phyloP scores from a whole-genome alignment of 768 basidiomycete genomes.

The Rhodosporidiobolus sp. region DNA sequence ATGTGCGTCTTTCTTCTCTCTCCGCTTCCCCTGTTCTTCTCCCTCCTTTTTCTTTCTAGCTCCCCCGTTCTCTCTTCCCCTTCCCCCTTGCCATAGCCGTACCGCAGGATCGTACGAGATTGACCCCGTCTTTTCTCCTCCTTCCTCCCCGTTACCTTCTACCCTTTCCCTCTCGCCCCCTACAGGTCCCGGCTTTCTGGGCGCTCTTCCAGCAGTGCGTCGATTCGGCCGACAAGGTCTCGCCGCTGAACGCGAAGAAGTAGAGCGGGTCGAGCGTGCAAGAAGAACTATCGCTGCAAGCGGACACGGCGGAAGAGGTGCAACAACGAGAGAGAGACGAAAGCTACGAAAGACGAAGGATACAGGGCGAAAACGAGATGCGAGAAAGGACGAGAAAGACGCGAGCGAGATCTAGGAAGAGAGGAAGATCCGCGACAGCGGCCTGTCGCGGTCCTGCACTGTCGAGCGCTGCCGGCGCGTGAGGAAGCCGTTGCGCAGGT shows the following conservation, averaged over 20 bases:
- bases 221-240: slow-evolving; percentile 41
- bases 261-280: too few species aligned
- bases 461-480: slow-evolving; percentile 18
- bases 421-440: slow-evolving; percentile 32
- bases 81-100: too few species aligned
- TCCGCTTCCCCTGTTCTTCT: not conserved
- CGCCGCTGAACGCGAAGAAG: slow-evolving; percentile 27
- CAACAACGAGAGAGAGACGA: not conserved
- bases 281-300: not conserved
- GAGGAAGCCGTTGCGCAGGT: slow-evolving; percentile 61
- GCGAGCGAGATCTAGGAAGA: slow-evolving; percentile 12
- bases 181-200: slow-evolving; percentile 41
- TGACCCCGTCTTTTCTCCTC: slow-evolving; percentile 5
- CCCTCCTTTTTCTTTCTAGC: not conserved
- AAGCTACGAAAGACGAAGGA: too few species aligned
- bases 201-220: slow-evolving; percentile 58
- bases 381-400: not conserved
- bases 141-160: not conserved
- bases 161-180: not conserved
- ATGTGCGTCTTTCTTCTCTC: slow-evolving; percentile 55
- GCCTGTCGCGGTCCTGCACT: slow-evolving; percentile 11
- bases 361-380: not conserved
- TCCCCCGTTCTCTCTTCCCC: too few species aligned
- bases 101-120: too few species aligned
- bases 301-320: not conserved